Conservation (phyloP, 73 alveolate species). For the Paramecium sonneborni region DNA sequence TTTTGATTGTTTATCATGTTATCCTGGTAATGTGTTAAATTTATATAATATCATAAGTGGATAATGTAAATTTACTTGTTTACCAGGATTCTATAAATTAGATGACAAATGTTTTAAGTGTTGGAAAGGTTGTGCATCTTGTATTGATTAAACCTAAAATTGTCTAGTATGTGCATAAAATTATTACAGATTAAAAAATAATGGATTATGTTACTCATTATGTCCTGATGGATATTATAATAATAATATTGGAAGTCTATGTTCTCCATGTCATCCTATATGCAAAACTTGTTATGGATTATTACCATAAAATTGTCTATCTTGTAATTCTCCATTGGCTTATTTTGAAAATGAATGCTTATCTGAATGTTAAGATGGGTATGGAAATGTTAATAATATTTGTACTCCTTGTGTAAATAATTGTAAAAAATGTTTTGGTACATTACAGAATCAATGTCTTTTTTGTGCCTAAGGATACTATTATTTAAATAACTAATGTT, state of each 20-base stretch:
- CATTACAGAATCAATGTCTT: neutral
- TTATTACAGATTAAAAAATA: neutral
- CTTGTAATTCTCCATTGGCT: neutral
- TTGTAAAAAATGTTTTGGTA: slow-evolving; percentile 24
- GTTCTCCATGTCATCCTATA: neutral
- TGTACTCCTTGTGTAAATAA: neutral
- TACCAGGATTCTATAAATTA: neutral
- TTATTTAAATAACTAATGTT: neutral
- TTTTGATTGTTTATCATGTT: neutral
- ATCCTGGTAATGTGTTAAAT: neutral
- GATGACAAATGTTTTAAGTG: neutral
- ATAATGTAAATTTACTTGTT: neutral
- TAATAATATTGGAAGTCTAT: neutral
- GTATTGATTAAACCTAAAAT: neutral
- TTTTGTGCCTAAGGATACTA: neutral
- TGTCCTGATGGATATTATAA: slow-evolving; percentile 1
- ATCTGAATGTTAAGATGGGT: neutral
- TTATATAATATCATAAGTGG: neutral
- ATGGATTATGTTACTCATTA: neutral
- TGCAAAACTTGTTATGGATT: neutral
- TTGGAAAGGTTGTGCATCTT: neutral
- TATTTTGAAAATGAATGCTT: slow-evolving; percentile 25
- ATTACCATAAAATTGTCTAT: neutral
- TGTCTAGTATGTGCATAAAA: neutral
- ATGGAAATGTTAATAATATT: neutral